These are phyloP conservation scores for Kodamaea derodonti DNA, from an alignment of 1,139 yeast genomes.

Conservation along the genomic window DNA sequence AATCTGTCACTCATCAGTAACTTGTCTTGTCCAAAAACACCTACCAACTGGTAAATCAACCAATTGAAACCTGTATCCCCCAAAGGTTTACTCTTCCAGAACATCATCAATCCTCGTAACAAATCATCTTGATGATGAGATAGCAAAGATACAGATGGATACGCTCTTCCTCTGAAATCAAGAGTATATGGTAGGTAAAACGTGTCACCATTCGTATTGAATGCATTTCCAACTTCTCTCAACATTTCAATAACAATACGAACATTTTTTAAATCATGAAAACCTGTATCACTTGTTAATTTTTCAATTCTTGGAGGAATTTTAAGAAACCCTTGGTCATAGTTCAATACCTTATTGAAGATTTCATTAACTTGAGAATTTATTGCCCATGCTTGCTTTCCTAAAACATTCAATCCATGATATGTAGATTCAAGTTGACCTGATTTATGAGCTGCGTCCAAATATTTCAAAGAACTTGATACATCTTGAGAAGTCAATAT, in stretches of 20 bases:
- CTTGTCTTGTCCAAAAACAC: slow-evolving; percentile 31
- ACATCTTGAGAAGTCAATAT: slow-evolving; percentile 23
- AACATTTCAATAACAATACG: slow-evolving; percentile 22
- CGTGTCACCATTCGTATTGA: slow-evolving; percentile 31
- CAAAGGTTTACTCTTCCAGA: slow-evolving; percentile 36
- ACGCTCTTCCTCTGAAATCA: slow-evolving; percentile 43
- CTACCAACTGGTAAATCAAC: slow-evolving; percentile 41
- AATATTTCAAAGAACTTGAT: slow-evolving; percentile 16
- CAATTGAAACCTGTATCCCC: slow-evolving; percentile 35
- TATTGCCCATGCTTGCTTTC: slow-evolving; percentile 36
- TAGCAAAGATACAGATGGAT: slow-evolving; percentile 35
- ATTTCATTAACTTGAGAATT: slow-evolving; percentile 23
- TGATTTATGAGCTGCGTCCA: slow-evolving; percentile 24
- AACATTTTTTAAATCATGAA: slow-evolving; percentile 15
- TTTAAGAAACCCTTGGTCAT: slow-evolving; percentile 23
- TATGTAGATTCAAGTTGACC: slow-evolving; percentile 35
- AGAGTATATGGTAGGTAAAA: slow-evolving; percentile 38
- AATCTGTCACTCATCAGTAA: slow-evolving; percentile 21
- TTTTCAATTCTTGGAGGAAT: slow-evolving; percentile 23
- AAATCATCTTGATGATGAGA: slow-evolving; percentile 38
- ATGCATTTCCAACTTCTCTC: slow-evolving; percentile 23
- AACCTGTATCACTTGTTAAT: slow-evolving; percentile 4
- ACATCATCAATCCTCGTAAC: slow-evolving; percentile 32
- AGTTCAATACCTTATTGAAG: slow-evolving; percentile 20
- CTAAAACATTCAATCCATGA: slow-evolving; percentile 27